Conservation (phyloP, 495 filamentous ascomycete genomes). For the Penicillium waksmanii region DNA sequence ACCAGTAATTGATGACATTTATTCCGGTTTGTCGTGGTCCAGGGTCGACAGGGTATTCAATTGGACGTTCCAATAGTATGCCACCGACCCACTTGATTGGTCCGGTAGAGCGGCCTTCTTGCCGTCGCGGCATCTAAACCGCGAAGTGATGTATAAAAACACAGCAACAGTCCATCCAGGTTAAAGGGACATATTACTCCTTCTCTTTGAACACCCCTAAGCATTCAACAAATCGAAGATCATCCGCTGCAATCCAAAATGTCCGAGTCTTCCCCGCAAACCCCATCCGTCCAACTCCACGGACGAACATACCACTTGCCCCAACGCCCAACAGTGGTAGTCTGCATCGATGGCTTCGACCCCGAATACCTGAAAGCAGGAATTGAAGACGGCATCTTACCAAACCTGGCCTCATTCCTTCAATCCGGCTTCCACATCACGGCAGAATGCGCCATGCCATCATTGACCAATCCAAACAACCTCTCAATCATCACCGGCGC, state of each 20-base stretch:
- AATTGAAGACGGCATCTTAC: conserved; percentile 5
- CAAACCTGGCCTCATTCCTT: not conserved
- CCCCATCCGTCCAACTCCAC: conserved; percentile 4
- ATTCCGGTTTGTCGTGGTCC: too few relatives aligned
- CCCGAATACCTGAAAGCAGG: conserved; percentile 6
- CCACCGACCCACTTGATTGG: not conserved
- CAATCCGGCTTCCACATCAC: conserved; percentile 1
- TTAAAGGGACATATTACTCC: not conserved
- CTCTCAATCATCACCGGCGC: conserved; percentile 3
- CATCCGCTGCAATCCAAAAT: not conserved
- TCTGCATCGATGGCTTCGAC: conserved; percentile 14
- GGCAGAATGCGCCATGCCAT: conserved; percentile 1
- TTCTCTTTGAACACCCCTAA: not conserved
- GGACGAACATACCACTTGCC: conserved; percentile 9
- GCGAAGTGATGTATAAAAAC: not conserved
- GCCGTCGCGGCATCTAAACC: conserved; percentile 3
- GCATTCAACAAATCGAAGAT: not conserved
- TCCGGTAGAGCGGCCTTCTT: not conserved
- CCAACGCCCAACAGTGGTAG: conserved; percentile 4
- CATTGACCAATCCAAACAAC: conserved; percentile 4
- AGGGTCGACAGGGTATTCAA: too few relatives aligned
- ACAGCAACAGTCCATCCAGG: not conserved
- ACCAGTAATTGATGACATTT: too few relatives aligned
- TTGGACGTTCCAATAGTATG: too few relatives aligned
- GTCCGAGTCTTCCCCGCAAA: not conserved